These are phyloP conservation scores for Coffea eugenioides DNA, from an alignment of 257 asterid species.

Conservation along the genomic window DNA sequence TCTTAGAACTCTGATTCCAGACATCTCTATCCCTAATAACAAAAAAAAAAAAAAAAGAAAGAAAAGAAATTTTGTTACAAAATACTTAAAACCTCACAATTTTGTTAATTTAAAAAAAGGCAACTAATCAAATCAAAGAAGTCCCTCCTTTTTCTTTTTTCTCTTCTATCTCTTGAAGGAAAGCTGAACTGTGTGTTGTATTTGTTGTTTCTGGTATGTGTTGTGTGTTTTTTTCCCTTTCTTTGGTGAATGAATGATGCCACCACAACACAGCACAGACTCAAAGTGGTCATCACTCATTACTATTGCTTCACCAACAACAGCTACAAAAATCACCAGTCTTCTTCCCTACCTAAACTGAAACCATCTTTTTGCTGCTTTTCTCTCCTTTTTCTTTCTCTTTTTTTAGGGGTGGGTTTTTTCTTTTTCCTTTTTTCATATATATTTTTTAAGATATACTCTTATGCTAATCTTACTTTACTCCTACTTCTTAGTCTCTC, in stretches of 20 bases:
- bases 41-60: not conserved
- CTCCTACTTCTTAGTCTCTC: not conserved
- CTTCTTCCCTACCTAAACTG: slow-evolving; percentile 28
- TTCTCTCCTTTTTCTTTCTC: slow-evolving; percentile 5
- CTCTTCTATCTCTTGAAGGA: slow-evolving; percentile 22
- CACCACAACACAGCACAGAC: slow-evolving; percentile 23
- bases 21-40: slow-evolving; percentile 12
- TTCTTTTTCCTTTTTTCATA: not conserved
- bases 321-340: slow-evolving; percentile 11
- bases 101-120: not conserved
- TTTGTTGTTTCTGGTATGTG: not conserved
- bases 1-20: slow-evolving; percentile 19
- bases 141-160: not conserved
- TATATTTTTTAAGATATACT: not conserved
- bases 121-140: not conserved
- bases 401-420: slow-evolving; percentile 24
- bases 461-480: not conserved
- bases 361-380: slow-evolving; percentile 11
- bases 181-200: slow-evolving; percentile 19
- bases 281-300: slow-evolving; percentile 28
- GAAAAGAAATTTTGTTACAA: not conserved
- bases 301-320: slow-evolving; percentile 23
- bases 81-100: too few relatives aligned
- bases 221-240: not conserved
- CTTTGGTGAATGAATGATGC: slow-evolving; percentile 30